Evolutionary conservation across 345 rosid genomes (phyloP).

Genomic region (Aegle marmelos): DNA sequence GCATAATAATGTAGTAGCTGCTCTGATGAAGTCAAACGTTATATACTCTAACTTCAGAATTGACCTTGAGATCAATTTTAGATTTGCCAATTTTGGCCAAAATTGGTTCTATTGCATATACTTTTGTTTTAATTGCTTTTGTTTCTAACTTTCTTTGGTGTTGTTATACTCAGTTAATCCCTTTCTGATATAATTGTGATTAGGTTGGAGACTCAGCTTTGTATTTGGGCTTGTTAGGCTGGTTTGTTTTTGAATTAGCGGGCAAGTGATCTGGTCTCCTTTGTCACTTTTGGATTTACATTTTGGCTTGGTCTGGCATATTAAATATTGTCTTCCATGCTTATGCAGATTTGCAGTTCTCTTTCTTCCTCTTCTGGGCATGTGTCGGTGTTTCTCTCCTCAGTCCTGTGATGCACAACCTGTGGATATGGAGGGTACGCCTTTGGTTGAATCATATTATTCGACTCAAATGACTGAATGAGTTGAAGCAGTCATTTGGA

Average conservation of each 20-base stretch:
- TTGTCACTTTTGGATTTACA: conserved; percentile 6
- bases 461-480: neutral
- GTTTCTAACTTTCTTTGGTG: neutral
- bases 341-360: conserved; percentile 73
- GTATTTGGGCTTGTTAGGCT: conserved; percentile 74
- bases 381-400: conserved; percentile 87
- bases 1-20: neutral
- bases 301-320: conserved; percentile 12
- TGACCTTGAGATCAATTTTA: neutral
- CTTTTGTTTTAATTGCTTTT: neutral
- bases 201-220: conserved; percentile 95
- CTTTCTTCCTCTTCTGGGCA: conserved; percentile 90
- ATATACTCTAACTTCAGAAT: neutral
- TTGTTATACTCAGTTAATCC: conserved; percentile 2
- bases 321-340: conserved; percentile 18
- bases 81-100: neutral
- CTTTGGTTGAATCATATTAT: conserved; percentile 5
- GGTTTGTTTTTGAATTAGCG: conserved; percentile 80
- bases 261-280: conserved; percentile 41
- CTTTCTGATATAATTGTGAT: conserved; percentile 14
- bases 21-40: neutral
- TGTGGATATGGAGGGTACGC: conserved; percentile 97
- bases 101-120: neutral
- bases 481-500: neutral
- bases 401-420: conserved; percentile 96